A percentile compares a stretch with the other conserved stretches of the same genome.
Evolutionary conservation across 1,284 basidiomycete genomes (phyloP).

Genomic region (Ceratobasidium sp.): DNA sequence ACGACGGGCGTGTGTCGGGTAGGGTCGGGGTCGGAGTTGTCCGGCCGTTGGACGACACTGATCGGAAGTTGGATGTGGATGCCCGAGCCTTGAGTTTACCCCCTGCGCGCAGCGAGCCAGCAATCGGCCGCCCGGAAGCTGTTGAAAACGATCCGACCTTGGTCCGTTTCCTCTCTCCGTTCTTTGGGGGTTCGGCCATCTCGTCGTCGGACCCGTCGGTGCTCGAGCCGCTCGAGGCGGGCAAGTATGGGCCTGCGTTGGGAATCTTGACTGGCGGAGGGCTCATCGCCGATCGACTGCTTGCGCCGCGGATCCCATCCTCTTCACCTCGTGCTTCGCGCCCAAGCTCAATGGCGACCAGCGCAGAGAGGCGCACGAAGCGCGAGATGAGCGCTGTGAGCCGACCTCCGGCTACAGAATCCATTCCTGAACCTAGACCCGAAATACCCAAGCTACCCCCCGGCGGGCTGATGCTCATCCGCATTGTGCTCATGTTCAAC

Average conservation of each 20-base stretch:
- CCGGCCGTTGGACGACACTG: conserved; percentile 11
- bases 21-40: conserved; percentile 9
- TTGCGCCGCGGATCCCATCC: conserved; percentile 51
- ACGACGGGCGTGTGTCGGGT: conserved; percentile 20
- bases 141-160: conserved; percentile 17
- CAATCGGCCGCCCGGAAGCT: conserved; percentile 11
- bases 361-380: conserved; percentile 77
- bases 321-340: conserved; percentile 61
- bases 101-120: conserved; percentile 11
- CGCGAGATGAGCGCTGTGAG: conserved; percentile 70
- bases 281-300: conserved; percentile 52
- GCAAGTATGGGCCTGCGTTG: conserved; percentile 27
- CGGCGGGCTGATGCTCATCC: conserved; percentile 29
- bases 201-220: conserved; percentile 37
- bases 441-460: conserved; percentile 20
- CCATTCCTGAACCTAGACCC: conserved; percentile 11
- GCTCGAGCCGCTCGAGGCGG: conserved; percentile 41
- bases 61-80: neutral
- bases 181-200: conserved; percentile 1
- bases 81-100: neutral
- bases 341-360: conserved; percentile 77
- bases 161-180: neutral
- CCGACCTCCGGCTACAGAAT: conserved; percentile 24
- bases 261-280: conserved; percentile 35
- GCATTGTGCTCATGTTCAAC: neutral